Conservation (phyloP, 169 alveolate species). For the Eimeria falciformis region DNA sequence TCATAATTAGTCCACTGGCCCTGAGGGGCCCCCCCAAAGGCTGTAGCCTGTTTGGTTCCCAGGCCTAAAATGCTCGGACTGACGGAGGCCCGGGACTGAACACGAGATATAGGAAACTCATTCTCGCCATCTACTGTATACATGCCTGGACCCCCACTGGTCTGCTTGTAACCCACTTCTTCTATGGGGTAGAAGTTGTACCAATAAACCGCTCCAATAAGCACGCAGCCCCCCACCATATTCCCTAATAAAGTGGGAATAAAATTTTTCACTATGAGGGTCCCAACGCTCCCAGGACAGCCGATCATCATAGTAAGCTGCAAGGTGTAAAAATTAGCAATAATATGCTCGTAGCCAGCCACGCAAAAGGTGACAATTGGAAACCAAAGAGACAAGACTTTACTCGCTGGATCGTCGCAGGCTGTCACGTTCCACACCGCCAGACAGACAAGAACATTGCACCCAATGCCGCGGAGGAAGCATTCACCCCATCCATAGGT, state of each 20-base stretch:
- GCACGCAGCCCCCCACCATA: slow-evolving; percentile 53
- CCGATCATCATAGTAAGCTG: slow-evolving; percentile 44
- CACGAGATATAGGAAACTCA: slow-evolving; percentile 34
- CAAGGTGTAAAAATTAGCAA: slow-evolving; percentile 56
- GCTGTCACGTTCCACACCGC: slow-evolving; percentile 71
- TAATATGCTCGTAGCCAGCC: slow-evolving; percentile 70
- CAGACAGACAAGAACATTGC: slow-evolving; percentile 63
- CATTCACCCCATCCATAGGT: slow-evolving; percentile 18
- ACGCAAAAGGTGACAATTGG: slow-evolving; percentile 61
- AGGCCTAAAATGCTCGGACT: slow-evolving; percentile 13
- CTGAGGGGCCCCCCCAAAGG: slow-evolving; percentile 50
- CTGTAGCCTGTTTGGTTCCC: slow-evolving; percentile 7
- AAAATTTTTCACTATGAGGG: not conserved
- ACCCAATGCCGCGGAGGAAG: slow-evolving; percentile 59
- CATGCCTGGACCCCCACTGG: not conserved
- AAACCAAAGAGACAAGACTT: slow-evolving; percentile 64
- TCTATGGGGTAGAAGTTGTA: slow-evolving; percentile 69
- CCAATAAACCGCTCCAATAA: slow-evolving; percentile 63
- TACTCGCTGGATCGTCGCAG: slow-evolving; percentile 66
- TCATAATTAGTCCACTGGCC: not conserved
- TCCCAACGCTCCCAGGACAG: not conserved
- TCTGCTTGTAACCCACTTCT: not conserved
- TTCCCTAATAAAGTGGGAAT: slow-evolving; percentile 62
- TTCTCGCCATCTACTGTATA: not conserved
- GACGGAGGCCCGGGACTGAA: slow-evolving; percentile 30